Conservation (phyloP, 768 basidiomycete genomes). For the Termitomyces bulborhizus region DNA sequence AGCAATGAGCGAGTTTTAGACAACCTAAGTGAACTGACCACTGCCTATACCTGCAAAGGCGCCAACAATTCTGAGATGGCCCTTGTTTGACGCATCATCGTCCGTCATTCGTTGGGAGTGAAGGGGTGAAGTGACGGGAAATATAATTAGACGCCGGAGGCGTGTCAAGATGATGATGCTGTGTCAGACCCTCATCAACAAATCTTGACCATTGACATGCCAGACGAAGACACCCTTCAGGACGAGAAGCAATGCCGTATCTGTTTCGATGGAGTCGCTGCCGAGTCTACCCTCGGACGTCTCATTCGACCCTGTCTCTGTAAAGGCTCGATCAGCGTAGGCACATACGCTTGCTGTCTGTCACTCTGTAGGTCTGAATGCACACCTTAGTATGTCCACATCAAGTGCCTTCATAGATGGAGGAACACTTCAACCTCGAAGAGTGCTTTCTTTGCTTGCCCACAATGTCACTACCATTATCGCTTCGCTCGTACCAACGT, state of each 20-base stretch:
- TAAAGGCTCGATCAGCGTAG: constrained; percentile 68
- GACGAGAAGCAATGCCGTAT: constrained; percentile 77
- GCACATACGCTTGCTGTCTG: constrained; percentile 11
- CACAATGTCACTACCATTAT: constrained; percentile 75
- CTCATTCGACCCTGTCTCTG: constrained; percentile 81
- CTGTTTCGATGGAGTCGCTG: constrained; percentile 64
- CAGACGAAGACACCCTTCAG: constrained; percentile 9
- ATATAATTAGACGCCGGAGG: constrained; percentile 3
- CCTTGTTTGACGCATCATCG: constrained; percentile 22
- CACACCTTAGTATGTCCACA: constrained; percentile 61
- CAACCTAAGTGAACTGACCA: constrained; percentile 29
- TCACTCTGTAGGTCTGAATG: constrained; percentile 7
- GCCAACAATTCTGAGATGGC: constrained; percentile 45
- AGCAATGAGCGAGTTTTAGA: background rate
- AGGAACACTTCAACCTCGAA: constrained; percentile 54
- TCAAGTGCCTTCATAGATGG: constrained; percentile 75
- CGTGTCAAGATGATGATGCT: background rate
- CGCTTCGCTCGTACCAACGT: constrained; percentile 67
- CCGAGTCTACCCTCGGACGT: constrained; percentile 57
- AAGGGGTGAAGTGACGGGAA: background rate
- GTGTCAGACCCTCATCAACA: background rate
- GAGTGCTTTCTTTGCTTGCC: constrained; percentile 72
- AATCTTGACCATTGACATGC: constrained; percentile 10
- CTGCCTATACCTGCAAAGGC: constrained; percentile 56
- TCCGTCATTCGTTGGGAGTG: constrained; percentile 21